phyloP scores from a whole-genome alignment of 2,329 filamentous ascomycete genomes.

The Diplodia seriata region DNA sequence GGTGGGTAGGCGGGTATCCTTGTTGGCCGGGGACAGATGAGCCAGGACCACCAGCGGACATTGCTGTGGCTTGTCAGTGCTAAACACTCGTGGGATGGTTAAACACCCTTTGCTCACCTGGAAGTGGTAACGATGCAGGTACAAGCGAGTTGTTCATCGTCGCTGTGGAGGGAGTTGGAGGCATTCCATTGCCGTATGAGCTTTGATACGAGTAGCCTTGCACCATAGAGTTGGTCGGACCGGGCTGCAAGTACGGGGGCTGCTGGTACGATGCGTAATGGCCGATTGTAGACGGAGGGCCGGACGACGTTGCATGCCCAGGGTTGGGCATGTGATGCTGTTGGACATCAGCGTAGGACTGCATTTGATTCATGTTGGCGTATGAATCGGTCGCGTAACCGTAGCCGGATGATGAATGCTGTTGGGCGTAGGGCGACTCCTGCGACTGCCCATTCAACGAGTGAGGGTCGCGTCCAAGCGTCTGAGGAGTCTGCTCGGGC shows the following conservation, averaged over 20 bases:
- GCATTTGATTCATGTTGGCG: slow-evolving; percentile 79
- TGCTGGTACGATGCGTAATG: slow-evolving; percentile 82
- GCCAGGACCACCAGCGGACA: slow-evolving; percentile 34
- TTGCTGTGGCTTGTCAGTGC: slow-evolving; percentile 32
- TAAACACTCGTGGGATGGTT: background rate
- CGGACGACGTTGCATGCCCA: slow-evolving; percentile 75
- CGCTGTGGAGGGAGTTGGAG: slow-evolving; percentile 78
- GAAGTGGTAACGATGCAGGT: slow-evolving; percentile 73
- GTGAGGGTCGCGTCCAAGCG: slow-evolving; percentile 46
- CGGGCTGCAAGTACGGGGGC: slow-evolving; percentile 75
- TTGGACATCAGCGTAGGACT: slow-evolving; percentile 85
- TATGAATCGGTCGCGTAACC: slow-evolving; percentile 49
- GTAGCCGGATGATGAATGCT: slow-evolving; percentile 44
- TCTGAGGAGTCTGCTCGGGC: slow-evolving; percentile 65
- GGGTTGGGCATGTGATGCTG: slow-evolving; percentile 79
- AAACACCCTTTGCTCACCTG: slow-evolving; percentile 48
- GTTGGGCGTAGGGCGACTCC: slow-evolving; percentile 49
- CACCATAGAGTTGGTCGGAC: slow-evolving; percentile 69
- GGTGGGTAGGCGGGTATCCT: slow-evolving; percentile 56
- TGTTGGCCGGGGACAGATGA: slow-evolving; percentile 43
- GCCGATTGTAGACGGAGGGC: slow-evolving; percentile 73
- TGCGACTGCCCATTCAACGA: slow-evolving; percentile 49
- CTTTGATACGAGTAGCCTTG: slow-evolving; percentile 71
- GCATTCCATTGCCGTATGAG: slow-evolving; percentile 76
- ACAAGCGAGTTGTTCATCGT: slow-evolving; percentile 71